Evolutionary conservation across 2,329 filamentous ascomycete species (phyloP).

Genomic region (Claviceps capensis): DNA sequence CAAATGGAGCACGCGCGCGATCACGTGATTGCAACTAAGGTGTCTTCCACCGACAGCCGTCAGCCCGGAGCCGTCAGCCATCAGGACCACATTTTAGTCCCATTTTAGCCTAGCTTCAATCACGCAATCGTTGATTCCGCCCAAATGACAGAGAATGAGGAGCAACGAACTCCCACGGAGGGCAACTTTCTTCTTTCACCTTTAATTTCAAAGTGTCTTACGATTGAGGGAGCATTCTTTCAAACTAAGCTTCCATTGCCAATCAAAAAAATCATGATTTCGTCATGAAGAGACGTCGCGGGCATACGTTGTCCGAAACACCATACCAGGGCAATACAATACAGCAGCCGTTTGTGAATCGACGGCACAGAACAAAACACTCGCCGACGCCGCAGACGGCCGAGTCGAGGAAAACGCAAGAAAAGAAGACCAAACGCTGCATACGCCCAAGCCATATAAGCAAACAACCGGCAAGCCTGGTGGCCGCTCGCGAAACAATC

Average conservation of each 20-base stretch:
- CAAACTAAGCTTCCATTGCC: constrained; percentile 10
- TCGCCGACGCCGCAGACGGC: neutral
- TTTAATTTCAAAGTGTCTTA: constrained; percentile 7
- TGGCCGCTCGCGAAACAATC: neutral
- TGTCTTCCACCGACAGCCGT: neutral
- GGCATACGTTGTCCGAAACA: neutral
- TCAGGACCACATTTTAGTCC: constrained; percentile 1
- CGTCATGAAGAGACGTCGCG: constrained; percentile 3
- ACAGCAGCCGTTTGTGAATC: neutral
- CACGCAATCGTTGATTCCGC: constrained; percentile 18
- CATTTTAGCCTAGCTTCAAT: constrained; percentile 16
- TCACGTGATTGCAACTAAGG: neutral
- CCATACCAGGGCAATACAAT: constrained; percentile 1
- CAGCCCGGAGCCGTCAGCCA: neutral
- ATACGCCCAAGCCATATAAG: constrained; percentile 1
- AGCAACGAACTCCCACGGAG: constrained; percentile 8
- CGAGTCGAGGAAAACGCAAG: neutral
- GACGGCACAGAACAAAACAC: neutral
- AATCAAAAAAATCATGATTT: constrained; percentile 9
- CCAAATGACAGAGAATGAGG: constrained; percentile 8
- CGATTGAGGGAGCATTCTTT: constrained; percentile 1
- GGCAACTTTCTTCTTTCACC: constrained; percentile 8
- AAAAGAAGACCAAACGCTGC: constrained; percentile 4
- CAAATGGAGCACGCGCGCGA: neutral
- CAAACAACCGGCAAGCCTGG: neutral